Conservation (phyloP, 768 basidiomycete species). For the Candolleomyces aberdarensis region DNA sequence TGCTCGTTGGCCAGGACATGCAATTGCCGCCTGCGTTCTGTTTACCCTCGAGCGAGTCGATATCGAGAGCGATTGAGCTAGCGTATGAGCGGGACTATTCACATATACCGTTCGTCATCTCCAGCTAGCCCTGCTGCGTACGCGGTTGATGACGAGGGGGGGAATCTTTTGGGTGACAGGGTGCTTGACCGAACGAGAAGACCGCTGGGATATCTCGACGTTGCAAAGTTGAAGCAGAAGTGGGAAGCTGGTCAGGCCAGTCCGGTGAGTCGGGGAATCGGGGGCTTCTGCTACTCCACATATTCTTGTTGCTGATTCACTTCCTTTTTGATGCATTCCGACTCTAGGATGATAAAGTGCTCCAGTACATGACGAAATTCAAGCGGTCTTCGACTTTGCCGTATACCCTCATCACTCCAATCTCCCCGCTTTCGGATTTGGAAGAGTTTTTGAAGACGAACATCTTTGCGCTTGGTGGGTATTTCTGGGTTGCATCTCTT, state of each 20-base stretch:
- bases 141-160: neutral
- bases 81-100: slow-evolving; percentile 96
- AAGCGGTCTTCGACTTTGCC: slow-evolving; percentile 59
- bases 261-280: slow-evolving; percentile 47
- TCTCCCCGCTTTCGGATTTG: slow-evolving; percentile 75
- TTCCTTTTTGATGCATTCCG: neutral
- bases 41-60: slow-evolving; percentile 65
- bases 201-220: slow-evolving; percentile 84
- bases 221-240: slow-evolving; percentile 66
- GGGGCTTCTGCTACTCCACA: neutral
- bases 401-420: slow-evolving; percentile 79
- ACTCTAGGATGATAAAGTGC: slow-evolving; percentile 65
- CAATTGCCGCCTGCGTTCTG: slow-evolving; percentile 88
- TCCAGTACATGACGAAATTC: slow-evolving; percentile 71
- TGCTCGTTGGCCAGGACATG: slow-evolving; percentile 47
- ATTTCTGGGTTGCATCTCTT: neutral
- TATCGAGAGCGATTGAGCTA: slow-evolving; percentile 75
- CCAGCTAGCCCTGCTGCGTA: neutral
- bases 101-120: slow-evolving; percentile 69
- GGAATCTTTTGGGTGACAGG: slow-evolving; percentile 33
- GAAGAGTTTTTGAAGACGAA: slow-evolving; percentile 73
- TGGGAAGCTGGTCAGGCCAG: slow-evolving; percentile 75
- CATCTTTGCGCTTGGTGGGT: slow-evolving; percentile 72
- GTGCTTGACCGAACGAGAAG: slow-evolving; percentile 70
- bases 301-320: neutral